Base-by-base conservation (phyloP, 2,329 filamentous ascomycete genomes). In the Tolypocladium amazonense region DNA sequence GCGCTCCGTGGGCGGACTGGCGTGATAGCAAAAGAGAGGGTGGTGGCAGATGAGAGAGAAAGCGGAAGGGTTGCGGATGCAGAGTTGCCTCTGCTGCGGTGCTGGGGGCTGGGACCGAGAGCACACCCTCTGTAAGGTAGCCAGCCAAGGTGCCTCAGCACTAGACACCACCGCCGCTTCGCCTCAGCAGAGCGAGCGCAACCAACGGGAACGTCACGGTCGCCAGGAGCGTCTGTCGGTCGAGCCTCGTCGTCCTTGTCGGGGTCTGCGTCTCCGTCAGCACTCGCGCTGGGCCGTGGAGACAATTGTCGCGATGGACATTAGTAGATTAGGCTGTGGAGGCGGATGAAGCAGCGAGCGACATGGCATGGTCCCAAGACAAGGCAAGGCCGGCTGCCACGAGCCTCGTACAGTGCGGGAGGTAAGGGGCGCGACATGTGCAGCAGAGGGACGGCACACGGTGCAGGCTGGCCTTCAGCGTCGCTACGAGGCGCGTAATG, bases 271-370 rank as follows among this genome's bases (percentile, higher is more conserved):
- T 63, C 60, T 39, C 30, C 56, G 59, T 63, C 64, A 64, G 63
- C 65, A 59, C 60, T 65, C 61, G 63, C 64, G 62, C 62, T 63
- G 59, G 58, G 63, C 64, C 67, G 65, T 66, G 65, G 65, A 63
- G 63, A 65, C 65, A 54, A 61, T 62, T 60, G 62, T 65, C 62
- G 64, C 65, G 62, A 67, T 64, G 63, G 62, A 63, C 62, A 64
- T 65, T 53, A 59, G 50, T 60, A 58, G 62, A 64, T 62, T 61
- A 60, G 58, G 60, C 59, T 62, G 63, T 64, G 62, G 59, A 62
- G 64, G 62, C 57, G 58, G 54, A 59, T 58, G 61, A 63, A 61
- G 60, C 56, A 57, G 41, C 47, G 58, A 54, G 55, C 45, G 43
- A 27, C 50, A 59, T 56, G 30, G 30, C 50, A 53, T 53, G 50